phyloP scores from a whole-genome alignment of 2,329 filamentous ascomycete species.

The Cladosporium colombiae region DNA sequence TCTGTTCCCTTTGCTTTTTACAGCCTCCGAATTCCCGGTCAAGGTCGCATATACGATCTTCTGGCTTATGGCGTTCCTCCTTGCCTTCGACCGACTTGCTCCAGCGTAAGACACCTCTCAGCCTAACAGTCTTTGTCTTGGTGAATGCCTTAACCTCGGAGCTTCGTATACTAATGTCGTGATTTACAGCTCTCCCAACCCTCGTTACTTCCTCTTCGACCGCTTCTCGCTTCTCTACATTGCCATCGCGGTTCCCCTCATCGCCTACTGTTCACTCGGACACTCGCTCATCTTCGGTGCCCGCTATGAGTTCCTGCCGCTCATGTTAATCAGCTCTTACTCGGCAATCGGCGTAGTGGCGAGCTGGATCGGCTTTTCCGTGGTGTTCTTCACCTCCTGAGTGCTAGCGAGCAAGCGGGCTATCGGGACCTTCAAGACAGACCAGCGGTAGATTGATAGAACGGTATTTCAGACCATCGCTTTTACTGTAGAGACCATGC shows the following conservation, averaged over 20 bases:
- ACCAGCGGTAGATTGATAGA: not conserved
- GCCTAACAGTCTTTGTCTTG: not conserved
- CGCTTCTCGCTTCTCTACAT: constrained; percentile 90
- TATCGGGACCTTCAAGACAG: not conserved
- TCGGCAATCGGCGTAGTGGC: constrained; percentile 91
- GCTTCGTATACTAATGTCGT: not conserved
- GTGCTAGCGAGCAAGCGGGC: not conserved
- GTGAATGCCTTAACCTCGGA: too few species aligned
- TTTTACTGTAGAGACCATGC: not conserved
- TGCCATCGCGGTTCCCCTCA: constrained; percentile 81
- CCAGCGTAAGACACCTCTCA: constrained; percentile 59
- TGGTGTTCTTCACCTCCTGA: constrained; percentile 72
- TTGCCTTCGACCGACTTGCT: constrained; percentile 82
- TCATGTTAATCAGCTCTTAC: constrained; percentile 98
- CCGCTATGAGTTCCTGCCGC: constrained; percentile 82
- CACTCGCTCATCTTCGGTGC: constrained; percentile 83
- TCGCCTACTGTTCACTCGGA: constrained; percentile 81
- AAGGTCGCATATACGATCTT: constrained; percentile 91
- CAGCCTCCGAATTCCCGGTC: constrained; percentile 85
- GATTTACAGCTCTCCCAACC: constrained; percentile 60
- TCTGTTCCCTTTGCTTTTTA: constrained; percentile 91
- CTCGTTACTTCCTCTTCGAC: constrained; percentile 87
- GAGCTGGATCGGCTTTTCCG: constrained; percentile 92
- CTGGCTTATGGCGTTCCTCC: constrained; percentile 84
- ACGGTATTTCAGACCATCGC: not conserved